Conservation (phyloP, 177 flowering plant genomes). For the Telopea speciosissima region DNA sequence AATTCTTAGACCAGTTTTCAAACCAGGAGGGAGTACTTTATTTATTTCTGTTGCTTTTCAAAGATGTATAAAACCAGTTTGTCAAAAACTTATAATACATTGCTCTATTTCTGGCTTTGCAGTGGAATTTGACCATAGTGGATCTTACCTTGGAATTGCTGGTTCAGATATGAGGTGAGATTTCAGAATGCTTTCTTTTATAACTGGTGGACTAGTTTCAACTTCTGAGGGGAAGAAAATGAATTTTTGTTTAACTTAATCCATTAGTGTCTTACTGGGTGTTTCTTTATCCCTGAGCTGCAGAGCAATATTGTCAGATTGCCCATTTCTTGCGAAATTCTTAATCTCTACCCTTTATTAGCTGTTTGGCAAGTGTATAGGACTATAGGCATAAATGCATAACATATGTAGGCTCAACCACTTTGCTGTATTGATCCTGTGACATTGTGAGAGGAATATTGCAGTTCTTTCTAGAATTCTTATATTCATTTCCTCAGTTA, state of each 20-base stretch:
- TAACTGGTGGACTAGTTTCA: background rate
- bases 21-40: background rate
- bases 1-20: background rate
- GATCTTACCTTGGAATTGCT: conserved; percentile 79
- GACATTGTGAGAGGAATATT: background rate
- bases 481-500: background rate
- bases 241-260: background rate
- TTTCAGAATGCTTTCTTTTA: background rate
- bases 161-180: conserved; percentile 84
- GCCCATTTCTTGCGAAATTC: background rate
- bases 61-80: background rate
- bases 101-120: conserved; percentile 23
- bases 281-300: background rate
- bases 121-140: conserved; percentile 97
- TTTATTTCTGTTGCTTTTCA: background rate
- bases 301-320: background rate
- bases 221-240: background rate
- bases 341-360: background rate
- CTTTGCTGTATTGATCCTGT: background rate
- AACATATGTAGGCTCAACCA: background rate
- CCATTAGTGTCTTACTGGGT: background rate
- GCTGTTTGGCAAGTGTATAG: background rate
- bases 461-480: background rate
- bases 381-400: background rate
- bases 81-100: background rate